These are phyloP conservation scores for Metschnikowia shivogae DNA, from an alignment of 805 yeast species.

Conservation along the genomic window DNA sequence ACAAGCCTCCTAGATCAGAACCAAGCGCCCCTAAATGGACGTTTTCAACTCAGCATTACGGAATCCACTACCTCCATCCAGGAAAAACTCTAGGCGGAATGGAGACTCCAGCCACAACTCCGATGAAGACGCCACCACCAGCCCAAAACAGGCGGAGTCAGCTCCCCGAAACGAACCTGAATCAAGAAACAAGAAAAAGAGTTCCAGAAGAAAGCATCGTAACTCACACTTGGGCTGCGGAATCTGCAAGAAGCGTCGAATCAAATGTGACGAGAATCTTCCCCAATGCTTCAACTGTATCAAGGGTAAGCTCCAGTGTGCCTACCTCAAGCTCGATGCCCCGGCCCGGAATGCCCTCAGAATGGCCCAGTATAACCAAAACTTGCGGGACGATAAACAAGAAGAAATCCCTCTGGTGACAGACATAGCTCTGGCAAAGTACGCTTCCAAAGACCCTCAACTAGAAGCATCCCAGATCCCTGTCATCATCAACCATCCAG, in stretches of 20 bases:
- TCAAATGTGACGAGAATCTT: conserved; percentile 62
- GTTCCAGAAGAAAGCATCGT: conserved; percentile 55
- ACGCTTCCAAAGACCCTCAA: neutral
- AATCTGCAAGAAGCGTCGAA: conserved; percentile 57
- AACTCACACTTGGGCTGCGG: conserved; percentile 76
- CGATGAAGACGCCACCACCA: conserved; percentile 6
- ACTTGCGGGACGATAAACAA: conserved; percentile 21
- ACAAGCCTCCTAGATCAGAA: neutral
- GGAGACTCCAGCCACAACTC: conserved; percentile 4
- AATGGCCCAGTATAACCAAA: conserved; percentile 47
- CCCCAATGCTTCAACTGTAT: conserved; percentile 57
- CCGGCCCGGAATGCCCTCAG: conserved; percentile 47
- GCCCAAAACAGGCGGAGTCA: neutral
- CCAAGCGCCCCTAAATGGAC: conserved; percentile 16
- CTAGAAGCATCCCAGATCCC: conserved; percentile 1
- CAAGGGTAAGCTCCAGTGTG: conserved; percentile 45
- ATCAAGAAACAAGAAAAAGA: conserved; percentile 29
- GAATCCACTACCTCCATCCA: conserved; percentile 36
- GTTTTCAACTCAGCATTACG: conserved; percentile 28
- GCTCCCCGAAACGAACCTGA: conserved; percentile 15
- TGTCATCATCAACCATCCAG: neutral
- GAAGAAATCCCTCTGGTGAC: conserved; percentile 6
- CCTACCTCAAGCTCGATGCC: conserved; percentile 45
- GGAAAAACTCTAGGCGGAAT: conserved; percentile 17
- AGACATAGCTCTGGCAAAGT: neutral